Percentiles rank a stretch among this genome's conserved stretches.
Conservation (phyloP, 208 protist genomes). For the Acanthamoeba polyphaga region DNA sequence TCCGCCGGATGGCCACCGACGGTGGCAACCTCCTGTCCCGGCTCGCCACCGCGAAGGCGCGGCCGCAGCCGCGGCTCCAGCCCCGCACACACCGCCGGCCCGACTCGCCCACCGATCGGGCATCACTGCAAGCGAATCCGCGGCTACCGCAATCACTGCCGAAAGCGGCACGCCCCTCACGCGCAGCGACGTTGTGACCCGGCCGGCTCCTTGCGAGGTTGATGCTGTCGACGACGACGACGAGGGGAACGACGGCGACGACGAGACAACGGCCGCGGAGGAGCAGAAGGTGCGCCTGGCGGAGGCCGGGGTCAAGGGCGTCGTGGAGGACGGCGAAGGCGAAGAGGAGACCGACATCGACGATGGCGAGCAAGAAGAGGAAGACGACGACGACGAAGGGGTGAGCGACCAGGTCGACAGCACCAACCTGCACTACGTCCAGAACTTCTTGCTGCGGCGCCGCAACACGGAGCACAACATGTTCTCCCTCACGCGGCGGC, state of each 20-base stretch:
- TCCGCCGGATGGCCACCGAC: slow-evolving; percentile 31
- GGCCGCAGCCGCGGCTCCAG: not conserved
- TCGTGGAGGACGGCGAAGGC: slow-evolving; percentile 22
- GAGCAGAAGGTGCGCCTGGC: not conserved
- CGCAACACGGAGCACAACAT: not conserved
- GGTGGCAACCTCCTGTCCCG: not conserved
- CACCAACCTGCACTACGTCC: slow-evolving; percentile 49
- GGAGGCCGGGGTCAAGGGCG: not conserved
- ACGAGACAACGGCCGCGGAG: not conserved
- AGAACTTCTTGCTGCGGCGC: slow-evolving; percentile 42
- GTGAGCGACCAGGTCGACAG: not conserved
- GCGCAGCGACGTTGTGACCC: too few relatives aligned
- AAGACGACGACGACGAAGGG: not conserved
- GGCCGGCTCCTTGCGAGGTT: not conserved
- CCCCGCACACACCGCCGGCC: not conserved
- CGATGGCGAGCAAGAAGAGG: not conserved
- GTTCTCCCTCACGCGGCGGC: not conserved
- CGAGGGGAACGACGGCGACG: not conserved
- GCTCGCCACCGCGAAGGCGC: not conserved
- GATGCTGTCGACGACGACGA: not conserved
- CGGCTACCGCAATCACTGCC: too few relatives aligned
- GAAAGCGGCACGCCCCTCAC: not conserved
- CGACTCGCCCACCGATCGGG: too few relatives aligned
- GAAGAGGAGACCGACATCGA: slow-evolving; percentile 2
- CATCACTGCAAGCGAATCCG: too few relatives aligned